Evolutionary conservation across 129 eudicot species (phyloP).

Genomic region (Mikania micrantha): DNA sequence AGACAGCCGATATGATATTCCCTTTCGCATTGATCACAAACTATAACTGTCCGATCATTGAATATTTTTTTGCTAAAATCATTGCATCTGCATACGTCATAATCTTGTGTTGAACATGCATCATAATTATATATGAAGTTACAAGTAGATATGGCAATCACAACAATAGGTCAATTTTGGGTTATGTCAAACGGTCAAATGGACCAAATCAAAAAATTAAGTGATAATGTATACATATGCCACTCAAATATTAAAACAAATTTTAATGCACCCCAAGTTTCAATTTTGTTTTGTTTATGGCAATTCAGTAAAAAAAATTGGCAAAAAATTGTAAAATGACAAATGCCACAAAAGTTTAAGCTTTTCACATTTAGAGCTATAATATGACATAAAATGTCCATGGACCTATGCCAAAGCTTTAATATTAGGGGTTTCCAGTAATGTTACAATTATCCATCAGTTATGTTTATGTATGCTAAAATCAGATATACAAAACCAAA

Average conservation of each 20-base stretch:
- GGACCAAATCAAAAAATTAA: not conserved
- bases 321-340: not conserved
- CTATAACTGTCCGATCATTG: conserved; percentile 85
- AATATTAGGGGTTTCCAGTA: not conserved
- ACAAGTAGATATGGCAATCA: not conserved
- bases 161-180: not conserved
- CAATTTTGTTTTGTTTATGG: not conserved
- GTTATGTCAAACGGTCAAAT: not conserved
- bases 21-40: conserved; percentile 96
- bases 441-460: not conserved
- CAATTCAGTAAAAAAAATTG: not conserved
- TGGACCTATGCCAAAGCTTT: not conserved
- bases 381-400: not conserved
- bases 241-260: not conserved
- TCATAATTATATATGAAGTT: not conserved
- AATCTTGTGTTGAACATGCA: not conserved
- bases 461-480: not conserved
- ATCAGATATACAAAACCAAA: not conserved
- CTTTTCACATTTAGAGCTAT: not conserved
- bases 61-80: conserved; percentile 71
- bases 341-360: not conserved
- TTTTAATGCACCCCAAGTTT: not conserved
- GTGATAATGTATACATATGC: not conserved
- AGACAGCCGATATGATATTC: conserved; percentile 94
- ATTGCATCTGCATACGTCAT: conserved; percentile 45